phyloP scores from a whole-genome alignment of 2,329 filamentous ascomycete species.

The Ascochyta pisi region DNA sequence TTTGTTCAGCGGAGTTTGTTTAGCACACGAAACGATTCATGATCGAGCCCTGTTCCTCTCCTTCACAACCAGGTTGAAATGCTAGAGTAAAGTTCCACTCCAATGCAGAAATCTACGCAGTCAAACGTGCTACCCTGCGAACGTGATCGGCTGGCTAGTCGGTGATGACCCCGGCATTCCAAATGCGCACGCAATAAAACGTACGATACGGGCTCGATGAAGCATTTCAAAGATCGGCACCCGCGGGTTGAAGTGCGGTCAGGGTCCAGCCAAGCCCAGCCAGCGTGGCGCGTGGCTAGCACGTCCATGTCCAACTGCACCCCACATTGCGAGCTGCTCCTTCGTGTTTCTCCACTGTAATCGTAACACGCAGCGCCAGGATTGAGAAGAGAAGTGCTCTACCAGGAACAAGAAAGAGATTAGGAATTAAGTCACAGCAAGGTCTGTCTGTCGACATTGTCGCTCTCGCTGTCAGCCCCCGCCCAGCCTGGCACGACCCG shows the following conservation, averaged over 20 bases:
- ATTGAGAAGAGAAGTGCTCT: background rate
- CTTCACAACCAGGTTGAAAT: background rate
- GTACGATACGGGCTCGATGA: background rate
- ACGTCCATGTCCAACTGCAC: background rate
- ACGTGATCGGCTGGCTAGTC: background rate
- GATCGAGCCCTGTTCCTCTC: background rate
- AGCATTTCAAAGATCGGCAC: background rate
- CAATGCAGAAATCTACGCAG: background rate
- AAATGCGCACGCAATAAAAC: background rate
- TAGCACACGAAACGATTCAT: background rate
- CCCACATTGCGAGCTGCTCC: conserved; percentile 12
- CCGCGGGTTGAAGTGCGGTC: conserved; percentile 11
- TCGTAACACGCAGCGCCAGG: background rate
- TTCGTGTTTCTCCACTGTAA: background rate
- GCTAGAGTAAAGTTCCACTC: background rate
- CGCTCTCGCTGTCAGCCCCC: background rate
- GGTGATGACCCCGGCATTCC: background rate
- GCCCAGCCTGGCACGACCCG: conserved; percentile 10
- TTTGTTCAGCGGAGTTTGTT: conserved; percentile 1
- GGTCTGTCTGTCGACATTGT: background rate
- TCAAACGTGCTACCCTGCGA: background rate
- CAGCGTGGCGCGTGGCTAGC: conserved; percentile 4
- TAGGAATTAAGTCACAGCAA: background rate
- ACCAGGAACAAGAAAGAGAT: background rate
- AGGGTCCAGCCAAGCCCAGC: conserved; percentile 2